A percentile compares a stretch with the other conserved stretches of the same genome.
Conservation (phyloP, 768 basidiomycete species). For the Tricholoma hemisulphureum region DNA sequence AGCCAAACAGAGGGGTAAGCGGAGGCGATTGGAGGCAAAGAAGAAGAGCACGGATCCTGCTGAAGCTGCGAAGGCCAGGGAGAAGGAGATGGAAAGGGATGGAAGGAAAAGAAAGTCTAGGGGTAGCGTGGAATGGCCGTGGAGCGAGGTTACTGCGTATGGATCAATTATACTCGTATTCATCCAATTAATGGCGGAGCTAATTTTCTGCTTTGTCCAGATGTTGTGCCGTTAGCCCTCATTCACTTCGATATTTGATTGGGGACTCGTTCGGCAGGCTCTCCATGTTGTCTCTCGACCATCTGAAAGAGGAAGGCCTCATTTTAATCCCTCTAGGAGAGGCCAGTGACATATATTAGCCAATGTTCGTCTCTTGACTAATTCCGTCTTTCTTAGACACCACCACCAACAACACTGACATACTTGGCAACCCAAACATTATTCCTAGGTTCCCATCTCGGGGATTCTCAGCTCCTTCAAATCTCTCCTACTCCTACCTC, state of each 20-base stretch:
- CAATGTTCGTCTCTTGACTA: background rate
- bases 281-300: slow-evolving; percentile 58
- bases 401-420: slow-evolving; percentile 67
- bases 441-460: slow-evolving; percentile 79
- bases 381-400: slow-evolving; percentile 45
- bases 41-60: slow-evolving; percentile 45
- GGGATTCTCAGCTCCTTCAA: slow-evolving; percentile 75
- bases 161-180: slow-evolving; percentile 22
- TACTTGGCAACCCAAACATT: slow-evolving; percentile 69
- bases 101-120: slow-evolving; percentile 52
- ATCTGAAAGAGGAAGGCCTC: slow-evolving; percentile 41
- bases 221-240: slow-evolving; percentile 50
- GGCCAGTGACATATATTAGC: slow-evolving; percentile 29
- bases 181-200: background rate
- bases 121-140: slow-evolving; percentile 69
- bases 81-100: slow-evolving; percentile 59
- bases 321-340: slow-evolving; percentile 69
- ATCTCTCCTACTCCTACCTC: slow-evolving; percentile 51
- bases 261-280: slow-evolving; percentile 73
- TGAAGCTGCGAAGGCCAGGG: slow-evolving; percentile 45
- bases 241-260: slow-evolving; percentile 50
- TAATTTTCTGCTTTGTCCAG: slow-evolving; percentile 29
- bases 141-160: slow-evolving; percentile 70
- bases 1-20: slow-evolving; percentile 55
- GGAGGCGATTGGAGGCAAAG: slow-evolving; percentile 49